Evolutionary conservation across 225 moss, liverwort and hornwort species (phyloP).

Genomic region (Bryoerythrophyllum caledonicum): DNA sequence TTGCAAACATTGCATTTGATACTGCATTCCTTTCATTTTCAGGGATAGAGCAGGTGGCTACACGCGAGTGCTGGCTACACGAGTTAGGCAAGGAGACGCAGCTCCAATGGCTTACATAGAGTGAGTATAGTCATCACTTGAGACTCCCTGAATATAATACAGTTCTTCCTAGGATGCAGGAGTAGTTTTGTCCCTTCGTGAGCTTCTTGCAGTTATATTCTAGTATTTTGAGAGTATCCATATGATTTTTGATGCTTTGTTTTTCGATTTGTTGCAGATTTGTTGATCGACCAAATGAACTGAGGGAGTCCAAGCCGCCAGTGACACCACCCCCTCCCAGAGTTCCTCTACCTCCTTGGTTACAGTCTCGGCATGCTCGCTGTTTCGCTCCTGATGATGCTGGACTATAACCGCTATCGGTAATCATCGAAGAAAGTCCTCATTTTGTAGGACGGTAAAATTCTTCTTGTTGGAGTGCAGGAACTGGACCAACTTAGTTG

Average conservation of each 20-base stretch:
- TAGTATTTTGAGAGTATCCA: not conserved
- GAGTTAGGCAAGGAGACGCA: slow-evolving; percentile 88
- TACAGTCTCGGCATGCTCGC: slow-evolving; percentile 79
- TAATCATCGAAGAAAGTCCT: not conserved
- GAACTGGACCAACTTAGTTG: slow-evolving; percentile 9
- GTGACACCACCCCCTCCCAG: slow-evolving; percentile 67
- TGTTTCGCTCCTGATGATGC: slow-evolving; percentile 51
- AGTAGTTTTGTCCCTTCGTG: not conserved
- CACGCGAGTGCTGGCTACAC: slow-evolving; percentile 86
- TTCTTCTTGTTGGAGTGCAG: not conserved
- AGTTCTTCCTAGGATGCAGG: not conserved
- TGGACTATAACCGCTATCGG: slow-evolving; percentile 32
- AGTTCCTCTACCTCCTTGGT: slow-evolving; percentile 87
- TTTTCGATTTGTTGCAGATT: slow-evolving; percentile 58
- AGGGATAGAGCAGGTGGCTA: slow-evolving; percentile 93
- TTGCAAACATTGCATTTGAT: not conserved
- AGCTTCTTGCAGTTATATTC: not conserved
- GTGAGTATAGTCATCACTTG: slow-evolving; percentile 38
- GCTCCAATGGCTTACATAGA: slow-evolving; percentile 92
- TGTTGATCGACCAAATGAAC: slow-evolving; percentile 93
- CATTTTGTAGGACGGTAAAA: not conserved
- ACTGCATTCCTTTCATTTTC: slow-evolving; percentile 22
- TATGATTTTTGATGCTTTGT: not conserved
- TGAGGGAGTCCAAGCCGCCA: slow-evolving; percentile 84
- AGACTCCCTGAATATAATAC: not conserved